These are phyloP conservation scores for Scheffersomyces lignicola DNA, from an alignment of 1,139 yeast species.

Conservation along the genomic window DNA sequence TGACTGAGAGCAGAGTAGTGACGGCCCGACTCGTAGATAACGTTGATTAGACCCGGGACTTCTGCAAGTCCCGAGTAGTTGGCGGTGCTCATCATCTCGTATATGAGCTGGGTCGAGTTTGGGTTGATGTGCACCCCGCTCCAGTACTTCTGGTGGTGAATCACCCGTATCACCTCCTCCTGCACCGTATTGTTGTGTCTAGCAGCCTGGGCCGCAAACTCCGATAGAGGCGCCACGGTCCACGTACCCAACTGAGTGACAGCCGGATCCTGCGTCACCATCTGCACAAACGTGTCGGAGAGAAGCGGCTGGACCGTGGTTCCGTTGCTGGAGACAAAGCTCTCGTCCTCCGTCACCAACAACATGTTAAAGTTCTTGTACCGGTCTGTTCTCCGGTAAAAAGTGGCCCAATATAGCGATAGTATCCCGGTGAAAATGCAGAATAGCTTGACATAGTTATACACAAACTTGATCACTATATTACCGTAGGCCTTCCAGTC, in stretches of 20 bases:
- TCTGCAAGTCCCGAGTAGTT: slow-evolving; percentile 19
- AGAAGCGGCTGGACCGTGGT: slow-evolving; percentile 22
- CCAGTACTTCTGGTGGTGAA: slow-evolving; percentile 57
- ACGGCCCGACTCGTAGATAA: slow-evolving; percentile 53
- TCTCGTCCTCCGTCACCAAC: slow-evolving; percentile 47
- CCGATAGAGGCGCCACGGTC: slow-evolving; percentile 29
- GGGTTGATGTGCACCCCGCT: slow-evolving; percentile 47
- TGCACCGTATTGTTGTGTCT: slow-evolving; percentile 31
- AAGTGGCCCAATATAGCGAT: slow-evolving; percentile 63
- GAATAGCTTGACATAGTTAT: slow-evolving; percentile 11
- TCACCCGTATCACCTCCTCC: slow-evolving; percentile 33
- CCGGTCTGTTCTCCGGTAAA: slow-evolving; percentile 41
- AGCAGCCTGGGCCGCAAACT: slow-evolving; percentile 28
- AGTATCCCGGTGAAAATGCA: slow-evolving; percentile 32
- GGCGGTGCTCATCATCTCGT: slow-evolving; percentile 28
- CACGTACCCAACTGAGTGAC: slow-evolving; percentile 36
- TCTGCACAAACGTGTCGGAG: slow-evolving; percentile 31
- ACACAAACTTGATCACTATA: slow-evolving; percentile 9
- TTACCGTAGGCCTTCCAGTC: slow-evolving; percentile 8
- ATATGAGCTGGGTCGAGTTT: slow-evolving; percentile 41
- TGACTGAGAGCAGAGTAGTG: slow-evolving; percentile 47
- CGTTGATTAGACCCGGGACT: slow-evolving; percentile 25
- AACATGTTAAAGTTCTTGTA: slow-evolving; percentile 41
- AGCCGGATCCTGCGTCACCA: slow-evolving; percentile 18
- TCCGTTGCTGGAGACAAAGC: slow-evolving; percentile 18